phyloP scores from a whole-genome alignment of 352 stramenopile species.

The Pythium myriotylum region DNA sequence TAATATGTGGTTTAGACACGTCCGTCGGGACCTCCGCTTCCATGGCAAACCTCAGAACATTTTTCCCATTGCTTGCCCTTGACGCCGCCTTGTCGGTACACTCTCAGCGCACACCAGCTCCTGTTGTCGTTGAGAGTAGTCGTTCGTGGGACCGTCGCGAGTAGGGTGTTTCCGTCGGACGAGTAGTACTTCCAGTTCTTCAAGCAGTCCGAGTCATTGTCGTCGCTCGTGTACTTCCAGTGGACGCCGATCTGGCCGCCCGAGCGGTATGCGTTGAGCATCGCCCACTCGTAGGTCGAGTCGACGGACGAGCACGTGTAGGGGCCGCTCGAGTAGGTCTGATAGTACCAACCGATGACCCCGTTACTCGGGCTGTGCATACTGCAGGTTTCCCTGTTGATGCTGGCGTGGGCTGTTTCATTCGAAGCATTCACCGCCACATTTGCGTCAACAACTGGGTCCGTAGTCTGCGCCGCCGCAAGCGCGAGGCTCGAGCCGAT shows the following conservation, averaged over 20 bases:
- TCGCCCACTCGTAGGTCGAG: not conserved
- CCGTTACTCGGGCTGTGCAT: not conserved
- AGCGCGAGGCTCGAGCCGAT: no score
- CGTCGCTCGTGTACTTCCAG: constrained; percentile 14
- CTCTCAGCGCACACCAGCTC: constrained; percentile 3
- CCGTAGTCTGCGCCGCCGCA: no score
- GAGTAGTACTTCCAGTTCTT: constrained; percentile 7
- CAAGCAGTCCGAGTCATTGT: constrained; percentile 5
- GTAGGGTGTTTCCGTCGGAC: not conserved
- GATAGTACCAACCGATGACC: not conserved
- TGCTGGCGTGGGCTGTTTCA: no score
- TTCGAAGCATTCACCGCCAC: no score
- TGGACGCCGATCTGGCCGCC: constrained; percentile 1
- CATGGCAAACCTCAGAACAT: not conserved
- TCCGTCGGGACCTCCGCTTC: no score
- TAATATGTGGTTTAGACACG: no score
- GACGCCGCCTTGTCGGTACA: constrained; percentile 6
- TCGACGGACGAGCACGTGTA: not conserved
- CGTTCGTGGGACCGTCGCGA: not conserved
- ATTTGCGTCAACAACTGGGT: no score
- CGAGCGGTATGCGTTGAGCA: constrained; percentile 9
- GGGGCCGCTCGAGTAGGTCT: not conserved
- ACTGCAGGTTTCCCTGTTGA: no score
- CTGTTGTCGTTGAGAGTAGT: not conserved
- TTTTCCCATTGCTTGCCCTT: constrained; percentile 2